phyloP scores from a whole-genome alignment of 148 eudicot genomes.

The Vaccinium darrowii region DNA sequence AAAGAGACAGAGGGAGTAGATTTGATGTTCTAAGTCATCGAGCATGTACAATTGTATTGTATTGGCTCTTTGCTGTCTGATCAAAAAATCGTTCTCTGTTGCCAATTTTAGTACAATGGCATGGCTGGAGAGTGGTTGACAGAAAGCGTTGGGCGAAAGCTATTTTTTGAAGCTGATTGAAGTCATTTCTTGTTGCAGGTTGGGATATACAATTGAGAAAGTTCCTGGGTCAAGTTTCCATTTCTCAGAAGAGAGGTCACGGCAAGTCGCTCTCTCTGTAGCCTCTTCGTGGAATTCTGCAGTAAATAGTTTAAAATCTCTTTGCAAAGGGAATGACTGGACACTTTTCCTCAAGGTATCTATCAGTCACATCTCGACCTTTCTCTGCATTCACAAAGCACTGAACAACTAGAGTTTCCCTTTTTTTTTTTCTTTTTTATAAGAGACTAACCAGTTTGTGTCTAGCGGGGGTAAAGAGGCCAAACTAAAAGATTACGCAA shows the following conservation, averaged over 20 bases:
- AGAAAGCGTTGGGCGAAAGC: constrained; percentile 7
- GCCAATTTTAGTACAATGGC: not conserved
- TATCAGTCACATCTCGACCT: not conserved
- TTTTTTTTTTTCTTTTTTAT: not conserved
- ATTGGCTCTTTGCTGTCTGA: not conserved
- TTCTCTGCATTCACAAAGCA: not conserved
- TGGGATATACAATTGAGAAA: constrained; percentile 77
- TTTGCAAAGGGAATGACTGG: constrained; percentile 76
- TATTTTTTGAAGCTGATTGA: constrained; percentile 1
- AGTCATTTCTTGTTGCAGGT: constrained; percentile 44
- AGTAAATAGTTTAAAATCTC: constrained; percentile 53
- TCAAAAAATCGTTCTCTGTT: constrained; percentile 9
- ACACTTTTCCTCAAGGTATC: constrained; percentile 65
- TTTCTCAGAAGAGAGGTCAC: constrained; percentile 64
- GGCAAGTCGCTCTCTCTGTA: constrained; percentile 46
- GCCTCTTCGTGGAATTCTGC: constrained; percentile 65
- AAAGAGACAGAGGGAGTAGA: not conserved
- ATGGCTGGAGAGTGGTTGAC: not conserved
- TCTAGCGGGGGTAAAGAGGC: not conserved
- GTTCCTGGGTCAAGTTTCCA: constrained; percentile 65
- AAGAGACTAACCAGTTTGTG: not conserved
- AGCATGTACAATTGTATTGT: not conserved
- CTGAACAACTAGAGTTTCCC: not conserved
- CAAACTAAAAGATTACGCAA: not conserved
- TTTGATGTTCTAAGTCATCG: constrained; percentile 1